Evolutionary conservation across 495 filamentous ascomycete species (phyloP), one percentile per base, ranked within the genome.

Genomic region (Cryomyces minteri): DNA sequence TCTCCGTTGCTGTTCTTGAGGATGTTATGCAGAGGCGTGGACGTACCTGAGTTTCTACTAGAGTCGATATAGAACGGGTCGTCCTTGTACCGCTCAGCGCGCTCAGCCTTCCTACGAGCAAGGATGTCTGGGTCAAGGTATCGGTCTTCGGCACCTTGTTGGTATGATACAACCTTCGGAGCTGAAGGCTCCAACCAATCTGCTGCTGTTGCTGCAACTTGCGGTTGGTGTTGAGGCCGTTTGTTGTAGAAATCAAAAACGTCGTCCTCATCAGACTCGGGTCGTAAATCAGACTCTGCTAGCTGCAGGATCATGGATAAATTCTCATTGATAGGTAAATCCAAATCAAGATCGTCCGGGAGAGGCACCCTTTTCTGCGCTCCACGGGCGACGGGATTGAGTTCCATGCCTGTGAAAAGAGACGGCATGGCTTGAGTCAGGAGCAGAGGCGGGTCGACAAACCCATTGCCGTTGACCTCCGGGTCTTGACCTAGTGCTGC

Each of bases 31-130:
- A 84, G 71, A 3, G 82, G 79, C 0, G 82, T 84, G 0, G 74
- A 79, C 7, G 65, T 66, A 34, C 67, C 74, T 6, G 67, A 71
- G 3, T 45, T 44, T 8, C 10, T n/a, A 6, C 55, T 53, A 11
- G 66, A 56, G 31, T 67, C 69, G 37, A 98, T 98, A 56, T 98
- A 96, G 57, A 94, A 98, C 4, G 90, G 90, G 56, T 98, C 90
- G 53, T 95, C 88, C 48, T 71, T 79, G 59, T 94, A 83, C 39
- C 84, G 72, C 53, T 88, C 85, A 38, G 69, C 59, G 30, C 86
- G 70, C 50, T 88, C 82, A 0, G 71, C 61, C 43, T 73, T 78
- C 50, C 80, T 69, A 43, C 72, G 69, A 4, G 76, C 75, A 4
- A 76, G 32, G 37, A 77, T 75, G 51, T 80, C 73, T 0, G 70